Conservation (phyloP, 305 asterid species). For the Fraxinus angustifolia region DNA sequence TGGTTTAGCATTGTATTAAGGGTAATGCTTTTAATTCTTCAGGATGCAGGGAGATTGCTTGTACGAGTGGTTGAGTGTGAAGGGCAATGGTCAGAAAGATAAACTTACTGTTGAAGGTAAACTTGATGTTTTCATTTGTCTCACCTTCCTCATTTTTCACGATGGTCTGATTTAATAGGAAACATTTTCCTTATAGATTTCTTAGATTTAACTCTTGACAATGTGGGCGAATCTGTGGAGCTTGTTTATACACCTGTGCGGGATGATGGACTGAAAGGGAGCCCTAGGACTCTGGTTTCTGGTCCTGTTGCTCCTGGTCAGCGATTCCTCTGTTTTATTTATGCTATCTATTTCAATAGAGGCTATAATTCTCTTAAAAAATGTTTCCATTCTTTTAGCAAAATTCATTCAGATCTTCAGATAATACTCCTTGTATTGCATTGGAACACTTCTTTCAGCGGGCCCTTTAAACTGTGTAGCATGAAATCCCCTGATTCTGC, state of each 20-base stretch:
- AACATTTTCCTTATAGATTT: constrained; percentile 46
- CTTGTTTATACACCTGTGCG: constrained; percentile 83
- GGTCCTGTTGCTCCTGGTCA: constrained; percentile 79
- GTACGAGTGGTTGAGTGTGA: constrained; percentile 80
- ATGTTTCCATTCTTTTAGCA: neutral
- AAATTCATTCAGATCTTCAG: neutral
- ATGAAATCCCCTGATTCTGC: constrained; percentile 2
- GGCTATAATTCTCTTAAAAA: neutral
- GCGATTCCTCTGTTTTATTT: constrained; percentile 21
- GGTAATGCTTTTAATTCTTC: constrained; percentile 31
- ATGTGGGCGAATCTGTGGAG: constrained; percentile 72
- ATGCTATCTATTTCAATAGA: constrained; percentile 1
- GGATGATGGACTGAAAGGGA: constrained; percentile 78
- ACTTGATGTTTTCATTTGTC: constrained; percentile 5
- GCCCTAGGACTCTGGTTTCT: constrained; percentile 52
- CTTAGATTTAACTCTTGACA: constrained; percentile 68
- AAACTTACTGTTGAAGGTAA: constrained; percentile 65
- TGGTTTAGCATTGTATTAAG: constrained; percentile 17
- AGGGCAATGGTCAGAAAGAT: constrained; percentile 56
- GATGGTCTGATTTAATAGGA: constrained; percentile 20
- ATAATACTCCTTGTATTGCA: neutral
- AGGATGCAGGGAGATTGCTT: constrained; percentile 87
- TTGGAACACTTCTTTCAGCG: neutral
- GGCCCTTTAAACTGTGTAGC: neutral
- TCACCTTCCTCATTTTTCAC: constrained; percentile 15